A percentile compares a stretch with the other conserved stretches of the same genome.
Evolutionary conservation across 179 eudicot species (phyloP).

Genomic region (Actinidia polygama): DNA sequence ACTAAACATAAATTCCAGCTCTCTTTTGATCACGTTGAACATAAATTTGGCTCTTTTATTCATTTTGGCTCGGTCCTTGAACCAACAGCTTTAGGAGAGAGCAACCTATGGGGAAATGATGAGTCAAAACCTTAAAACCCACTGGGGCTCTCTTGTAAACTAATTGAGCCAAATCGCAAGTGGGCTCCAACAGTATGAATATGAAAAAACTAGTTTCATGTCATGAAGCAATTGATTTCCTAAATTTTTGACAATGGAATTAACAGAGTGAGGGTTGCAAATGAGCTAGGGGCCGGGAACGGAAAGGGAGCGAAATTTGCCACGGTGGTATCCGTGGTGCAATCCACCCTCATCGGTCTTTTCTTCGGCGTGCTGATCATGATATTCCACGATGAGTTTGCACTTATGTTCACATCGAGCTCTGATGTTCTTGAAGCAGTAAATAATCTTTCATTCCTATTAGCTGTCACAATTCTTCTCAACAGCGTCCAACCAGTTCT

Average conservation of each 20-base stretch:
- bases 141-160: too few species aligned
- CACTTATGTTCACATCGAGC: slow-evolving; percentile 28
- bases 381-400: slow-evolving; percentile 20
- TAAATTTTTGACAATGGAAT: not conserved
- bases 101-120: too few species aligned
- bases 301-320: slow-evolving; percentile 36
- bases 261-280: slow-evolving; percentile 37
- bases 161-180: too few species aligned
- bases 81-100: too few species aligned
- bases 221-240: not conserved
- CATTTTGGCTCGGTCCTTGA: too few species aligned
- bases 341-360: slow-evolving; percentile 25
- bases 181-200: too few species aligned
- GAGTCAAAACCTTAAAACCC: too few species aligned
- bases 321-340: slow-evolving; percentile 18
- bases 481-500: slow-evolving; percentile 36
- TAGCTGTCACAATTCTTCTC: slow-evolving; percentile 32
- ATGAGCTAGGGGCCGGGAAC: slow-evolving; percentile 36
- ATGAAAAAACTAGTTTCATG: too few species aligned
- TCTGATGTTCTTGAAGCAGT: slow-evolving; percentile 13
- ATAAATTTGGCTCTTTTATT: too few species aligned
- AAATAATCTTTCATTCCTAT: slow-evolving; percentile 19
- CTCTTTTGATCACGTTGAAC: too few species aligned
- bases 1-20: too few species aligned
- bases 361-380: slow-evolving; percentile 22